These are phyloP conservation scores for Neurospora sp. DNA, from an alignment of 495 filamentous ascomycete species.

Conservation along the genomic window DNA sequence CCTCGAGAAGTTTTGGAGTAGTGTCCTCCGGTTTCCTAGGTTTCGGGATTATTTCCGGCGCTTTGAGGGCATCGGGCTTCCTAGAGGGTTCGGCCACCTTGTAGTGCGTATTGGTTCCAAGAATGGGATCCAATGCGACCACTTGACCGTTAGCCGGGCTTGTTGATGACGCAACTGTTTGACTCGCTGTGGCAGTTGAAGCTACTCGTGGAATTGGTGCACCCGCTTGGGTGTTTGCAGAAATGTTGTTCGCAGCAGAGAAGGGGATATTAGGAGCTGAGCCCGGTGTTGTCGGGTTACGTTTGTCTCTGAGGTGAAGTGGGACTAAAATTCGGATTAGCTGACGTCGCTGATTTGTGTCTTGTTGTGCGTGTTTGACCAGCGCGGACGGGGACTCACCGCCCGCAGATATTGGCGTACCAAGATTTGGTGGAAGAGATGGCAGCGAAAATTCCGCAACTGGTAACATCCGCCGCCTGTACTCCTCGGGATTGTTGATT, in stretches of 20 bases:
- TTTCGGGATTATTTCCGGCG: not conserved
- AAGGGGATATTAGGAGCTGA: not conserved
- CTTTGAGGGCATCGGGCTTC: not conserved
- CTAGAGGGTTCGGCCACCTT: not conserved
- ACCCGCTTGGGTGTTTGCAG: not conserved
- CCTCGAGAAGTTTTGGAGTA: not conserved
- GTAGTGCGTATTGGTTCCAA: constrained; percentile 1
- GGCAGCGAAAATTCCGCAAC: not conserved
- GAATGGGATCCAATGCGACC: not conserved
- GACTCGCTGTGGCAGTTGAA: not conserved
- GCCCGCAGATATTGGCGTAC: constrained; percentile 1
- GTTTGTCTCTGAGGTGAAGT: constrained; percentile 1
- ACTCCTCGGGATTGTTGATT: constrained; percentile 17
- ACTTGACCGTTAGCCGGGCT: not conserved
- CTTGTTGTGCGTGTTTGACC: not conserved
- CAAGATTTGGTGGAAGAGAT: not conserved
- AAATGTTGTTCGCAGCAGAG: not conserved
- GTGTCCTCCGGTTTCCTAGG: not conserved
- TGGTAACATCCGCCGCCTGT: constrained; percentile 1
- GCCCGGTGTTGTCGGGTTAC: not conserved
- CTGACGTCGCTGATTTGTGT: not conserved
- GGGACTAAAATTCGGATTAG: constrained; percentile 9
- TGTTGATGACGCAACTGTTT: not conserved
- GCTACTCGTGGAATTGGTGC: not conserved
- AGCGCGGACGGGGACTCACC: constrained; percentile 8